Base-by-base conservation (phyloP, 768 basidiomycete genomes). In the Serendipita indica region DNA sequence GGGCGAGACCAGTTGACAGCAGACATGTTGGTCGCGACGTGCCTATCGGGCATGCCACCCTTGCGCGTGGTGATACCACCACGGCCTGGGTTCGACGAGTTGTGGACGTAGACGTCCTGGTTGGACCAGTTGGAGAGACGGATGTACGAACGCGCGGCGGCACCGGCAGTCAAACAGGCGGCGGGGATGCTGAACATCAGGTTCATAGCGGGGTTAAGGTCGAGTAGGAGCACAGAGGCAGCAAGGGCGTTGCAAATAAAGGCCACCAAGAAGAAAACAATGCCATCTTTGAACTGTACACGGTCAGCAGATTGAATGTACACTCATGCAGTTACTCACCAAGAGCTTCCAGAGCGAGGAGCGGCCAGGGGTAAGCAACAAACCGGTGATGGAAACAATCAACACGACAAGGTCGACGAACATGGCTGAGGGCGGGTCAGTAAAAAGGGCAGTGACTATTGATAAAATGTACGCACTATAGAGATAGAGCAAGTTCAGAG, bases 211-310 rank as follows among this genome's bases (percentile, higher is more conserved):
- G 78, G 70, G 65, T 84, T 86, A 37, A 84, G 69, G 64, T 82
- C 73, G 37, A 83, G 57, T 27, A 81, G 65, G 82, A 85, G 84
- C 71, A 84, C 84, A 1, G 80, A 69, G n/a, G 79, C 75, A 18
- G 75, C 74, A 35, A 76, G 62, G 45, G 25, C 49, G 49, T 54
- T 54, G 49, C 49, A 54, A n/a, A 82, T 85, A 68, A 77, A 79
- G 12, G 75, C 77, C 34, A 78, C 84, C 62, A 86, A 68, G 25
- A 71, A 60, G 43, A 86, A 73, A 35, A 85, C 81, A 28, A 76
- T 60, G 20, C 83, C 70, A 66, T 86, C 85, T 65, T 86, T 84
- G 65, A 73, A 72, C n/a, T 85, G 86, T 87, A n/a, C n/a, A n/a
- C n/a, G n/a, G n/a, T n/a, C n/a, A n/a, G n/a, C n/a, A n/a, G n/a